Percentiles rank a stretch among this genome's conserved stretches.
phyloP scores from a whole-genome alignment of 495 filamentous ascomycete genomes.

The Aspergillus heteromorphus region DNA sequence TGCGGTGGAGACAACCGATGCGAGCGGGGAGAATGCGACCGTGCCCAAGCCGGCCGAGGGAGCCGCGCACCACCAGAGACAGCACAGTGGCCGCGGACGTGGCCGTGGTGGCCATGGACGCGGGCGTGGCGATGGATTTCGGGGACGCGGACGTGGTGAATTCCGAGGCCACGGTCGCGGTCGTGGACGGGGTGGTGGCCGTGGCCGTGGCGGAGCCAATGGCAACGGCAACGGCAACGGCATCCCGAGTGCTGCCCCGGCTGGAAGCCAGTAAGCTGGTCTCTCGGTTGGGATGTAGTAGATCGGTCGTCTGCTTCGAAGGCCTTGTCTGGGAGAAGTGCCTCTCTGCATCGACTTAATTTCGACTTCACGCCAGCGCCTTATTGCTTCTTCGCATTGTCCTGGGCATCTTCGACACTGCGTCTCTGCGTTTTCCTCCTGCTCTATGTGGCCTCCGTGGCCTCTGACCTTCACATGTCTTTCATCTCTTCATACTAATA shows the following conservation, averaged over 20 bases:
- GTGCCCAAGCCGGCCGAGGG: slow-evolving; percentile 51
- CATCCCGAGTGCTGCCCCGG: slow-evolving; percentile 19
- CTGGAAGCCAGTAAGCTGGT: slow-evolving; percentile 13
- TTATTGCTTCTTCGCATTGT: slow-evolving; percentile 2
- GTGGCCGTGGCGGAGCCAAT: slow-evolving; percentile 31
- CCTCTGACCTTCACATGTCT: slow-evolving; percentile 4
- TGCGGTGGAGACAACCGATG: slow-evolving; percentile 34
- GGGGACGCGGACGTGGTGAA: slow-evolving; percentile 50
- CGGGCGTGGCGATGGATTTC: slow-evolving; percentile 49
- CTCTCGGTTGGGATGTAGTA: slow-evolving; percentile 2
- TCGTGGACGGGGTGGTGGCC: slow-evolving; percentile 25
- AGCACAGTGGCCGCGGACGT: slow-evolving; percentile 49
- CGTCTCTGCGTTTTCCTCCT: neutral
- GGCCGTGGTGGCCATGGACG: slow-evolving; percentile 47
- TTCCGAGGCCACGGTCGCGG: slow-evolving; percentile 40
- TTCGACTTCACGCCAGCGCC: slow-evolving; percentile 2
- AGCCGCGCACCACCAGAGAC: slow-evolving; percentile 51
- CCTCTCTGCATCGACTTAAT: neutral
- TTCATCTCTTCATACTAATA: slow-evolving; percentile 12
- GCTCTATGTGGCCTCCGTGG: neutral
- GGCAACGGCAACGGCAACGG: slow-evolving; percentile 20
- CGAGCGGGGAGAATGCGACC: slow-evolving; percentile 60
- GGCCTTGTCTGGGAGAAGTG: neutral
- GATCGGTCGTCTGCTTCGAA: slow-evolving; percentile 1
- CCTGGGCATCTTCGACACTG: slow-evolving; percentile 1